Evolutionary conservation across 805 yeast genomes (phyloP).

Genomic region (Clavispora vitiphila): DNA sequence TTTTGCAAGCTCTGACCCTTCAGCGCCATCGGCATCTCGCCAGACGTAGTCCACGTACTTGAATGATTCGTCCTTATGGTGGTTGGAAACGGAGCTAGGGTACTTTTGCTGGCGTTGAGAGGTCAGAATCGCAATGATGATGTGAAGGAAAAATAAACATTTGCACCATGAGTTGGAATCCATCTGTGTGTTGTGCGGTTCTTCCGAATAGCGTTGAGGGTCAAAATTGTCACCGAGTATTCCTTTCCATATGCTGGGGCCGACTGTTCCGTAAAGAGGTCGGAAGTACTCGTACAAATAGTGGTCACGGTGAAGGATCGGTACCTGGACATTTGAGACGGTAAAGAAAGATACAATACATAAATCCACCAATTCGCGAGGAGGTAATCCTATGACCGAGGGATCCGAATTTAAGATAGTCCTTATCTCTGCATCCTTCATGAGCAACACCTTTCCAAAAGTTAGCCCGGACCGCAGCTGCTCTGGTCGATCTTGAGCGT

Average conservation of each 20-base stretch:
- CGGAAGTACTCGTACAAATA: slow-evolving; percentile 10
- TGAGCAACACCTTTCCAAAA: slow-evolving; percentile 5
- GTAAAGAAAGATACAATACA: slow-evolving; percentile 9
- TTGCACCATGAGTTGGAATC: background rate
- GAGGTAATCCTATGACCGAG: slow-evolving; percentile 4
- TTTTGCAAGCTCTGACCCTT: slow-evolving; percentile 4
- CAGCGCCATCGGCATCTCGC: slow-evolving; percentile 3
- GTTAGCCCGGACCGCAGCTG: background rate
- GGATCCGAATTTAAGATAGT: background rate
- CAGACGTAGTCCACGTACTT: slow-evolving; percentile 9
- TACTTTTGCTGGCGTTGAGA: slow-evolving; percentile 12
- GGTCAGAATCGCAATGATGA: slow-evolving; percentile 14
- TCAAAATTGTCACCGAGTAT: slow-evolving; percentile 3
- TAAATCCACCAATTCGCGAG: slow-evolving; percentile 6
- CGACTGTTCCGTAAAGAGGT: slow-evolving; percentile 11
- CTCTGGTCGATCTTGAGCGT: background rate
- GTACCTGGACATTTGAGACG: slow-evolving; percentile 10
- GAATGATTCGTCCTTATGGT: slow-evolving; percentile 10
- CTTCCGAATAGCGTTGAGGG: background rate
- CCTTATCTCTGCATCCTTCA: slow-evolving; percentile 4
- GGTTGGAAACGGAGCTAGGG: slow-evolving; percentile 5
- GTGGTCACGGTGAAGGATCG: slow-evolving; percentile 13
- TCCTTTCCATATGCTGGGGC: background rate
- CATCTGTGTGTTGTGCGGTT: background rate
- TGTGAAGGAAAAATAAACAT: slow-evolving; percentile 13